Percentiles rank a stretch among this genome's conserved stretches.
These are phyloP conservation scores for Pythium dissotocum DNA, from an alignment of 352 stramenopile genomes.

Conservation along the genomic window DNA sequence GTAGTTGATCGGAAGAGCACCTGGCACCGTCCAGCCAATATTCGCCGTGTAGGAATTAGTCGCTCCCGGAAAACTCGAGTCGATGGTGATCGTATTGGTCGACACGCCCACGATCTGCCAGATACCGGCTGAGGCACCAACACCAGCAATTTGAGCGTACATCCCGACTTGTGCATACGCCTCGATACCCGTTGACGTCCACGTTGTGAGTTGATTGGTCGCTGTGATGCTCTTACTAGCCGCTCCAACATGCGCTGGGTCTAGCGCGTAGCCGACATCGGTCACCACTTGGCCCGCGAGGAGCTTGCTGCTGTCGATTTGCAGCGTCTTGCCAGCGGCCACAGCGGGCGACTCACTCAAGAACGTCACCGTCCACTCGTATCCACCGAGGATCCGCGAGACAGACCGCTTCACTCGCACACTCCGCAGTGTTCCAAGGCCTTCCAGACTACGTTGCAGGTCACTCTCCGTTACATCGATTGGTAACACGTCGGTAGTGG, in stretches of 20 bases:
- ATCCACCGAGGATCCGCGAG: constrained; percentile 40
- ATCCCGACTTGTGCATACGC: constrained; percentile 45
- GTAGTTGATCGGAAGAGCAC: constrained; percentile 52
- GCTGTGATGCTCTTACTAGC: constrained; percentile 34
- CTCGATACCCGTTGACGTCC: constrained; percentile 44
- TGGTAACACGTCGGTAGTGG: constrained; percentile 52
- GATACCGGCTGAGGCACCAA: constrained; percentile 36
- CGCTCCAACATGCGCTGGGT: constrained; percentile 50
- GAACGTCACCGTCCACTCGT: constrained; percentile 83
- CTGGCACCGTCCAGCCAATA: constrained; percentile 70
- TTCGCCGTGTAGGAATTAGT: constrained; percentile 39
- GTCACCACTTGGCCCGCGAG: constrained; percentile 29
- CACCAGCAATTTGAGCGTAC: constrained; percentile 50
- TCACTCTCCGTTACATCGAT: constrained; percentile 57
- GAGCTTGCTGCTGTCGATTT: constrained; percentile 43
- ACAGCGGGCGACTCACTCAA: constrained; percentile 50
- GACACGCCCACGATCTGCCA: constrained; percentile 50
- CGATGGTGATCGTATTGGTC: constrained; percentile 56
- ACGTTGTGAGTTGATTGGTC: constrained; percentile 30
- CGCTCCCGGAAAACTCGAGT: constrained; percentile 38
- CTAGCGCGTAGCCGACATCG: constrained; percentile 44
- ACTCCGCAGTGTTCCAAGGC: constrained; percentile 53
- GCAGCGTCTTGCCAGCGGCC: constrained; percentile 38
- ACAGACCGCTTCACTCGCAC: constrained; percentile 79
- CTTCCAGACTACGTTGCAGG: constrained; percentile 61